Percentiles rank a stretch among this genome's conserved stretches.
These are phyloP conservation scores for Apiotrichum laibachii DNA, from an alignment of 1,284 basidiomycete genomes.

Conservation along the genomic window DNA sequence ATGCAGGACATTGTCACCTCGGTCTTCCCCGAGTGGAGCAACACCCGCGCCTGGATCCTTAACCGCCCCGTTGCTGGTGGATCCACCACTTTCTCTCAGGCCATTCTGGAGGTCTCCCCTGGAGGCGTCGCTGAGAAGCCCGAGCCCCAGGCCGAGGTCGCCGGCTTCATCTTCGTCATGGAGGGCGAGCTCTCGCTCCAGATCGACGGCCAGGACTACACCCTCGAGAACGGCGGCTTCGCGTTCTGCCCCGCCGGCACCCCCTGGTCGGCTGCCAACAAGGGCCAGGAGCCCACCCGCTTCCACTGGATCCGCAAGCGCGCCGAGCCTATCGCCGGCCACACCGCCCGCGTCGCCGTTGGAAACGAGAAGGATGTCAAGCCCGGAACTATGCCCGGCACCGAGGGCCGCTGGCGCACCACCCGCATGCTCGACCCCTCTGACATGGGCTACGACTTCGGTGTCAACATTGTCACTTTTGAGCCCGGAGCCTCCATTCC, in stretches of 20 bases:
- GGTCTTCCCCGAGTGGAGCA: not conserved
- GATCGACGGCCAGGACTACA: too few relatives aligned
- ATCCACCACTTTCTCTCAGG: not conserved
- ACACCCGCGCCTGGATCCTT: not conserved
- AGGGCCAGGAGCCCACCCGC: too few relatives aligned
- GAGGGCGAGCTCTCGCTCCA: too few relatives aligned
- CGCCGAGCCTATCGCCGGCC: too few relatives aligned
- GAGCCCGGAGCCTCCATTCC: not conserved
- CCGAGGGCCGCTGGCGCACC: not conserved
- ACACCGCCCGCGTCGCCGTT: too few relatives aligned
- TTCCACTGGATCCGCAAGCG: too few relatives aligned
- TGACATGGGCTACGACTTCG: not conserved
- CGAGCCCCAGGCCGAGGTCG: too few relatives aligned
- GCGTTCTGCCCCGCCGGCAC: too few relatives aligned
- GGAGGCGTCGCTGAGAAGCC: too few relatives aligned
- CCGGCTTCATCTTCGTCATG: too few relatives aligned
- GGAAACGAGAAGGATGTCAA: not conserved
- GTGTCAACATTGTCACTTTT: not conserved
- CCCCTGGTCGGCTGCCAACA: too few relatives aligned
- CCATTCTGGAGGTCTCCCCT: not conserved
- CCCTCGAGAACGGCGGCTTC: too few relatives aligned
- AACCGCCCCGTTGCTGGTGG: not conserved
- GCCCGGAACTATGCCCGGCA: not conserved
- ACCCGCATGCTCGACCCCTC: not conserved
- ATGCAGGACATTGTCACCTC: not conserved